Conservation (phyloP, 331 rosid genomes). For the Saraca asoca region DNA sequence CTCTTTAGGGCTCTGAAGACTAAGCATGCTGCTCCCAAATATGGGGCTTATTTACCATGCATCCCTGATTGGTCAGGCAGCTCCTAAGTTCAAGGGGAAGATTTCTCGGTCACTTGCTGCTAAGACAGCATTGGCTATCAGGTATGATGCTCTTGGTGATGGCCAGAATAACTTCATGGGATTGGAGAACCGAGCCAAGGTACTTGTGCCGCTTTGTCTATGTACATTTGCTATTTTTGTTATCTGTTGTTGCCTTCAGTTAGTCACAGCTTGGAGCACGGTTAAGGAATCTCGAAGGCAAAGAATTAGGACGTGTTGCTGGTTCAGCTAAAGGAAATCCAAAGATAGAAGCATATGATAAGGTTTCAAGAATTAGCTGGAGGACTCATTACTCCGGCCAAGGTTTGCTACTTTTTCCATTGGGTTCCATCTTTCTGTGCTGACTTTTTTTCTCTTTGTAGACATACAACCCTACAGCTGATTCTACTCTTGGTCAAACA, state of each 20-base stretch:
- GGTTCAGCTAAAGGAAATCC: conserved; percentile 68
- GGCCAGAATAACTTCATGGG: conserved; percentile 82
- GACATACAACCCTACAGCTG: conserved; percentile 64
- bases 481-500: conserved; percentile 46
- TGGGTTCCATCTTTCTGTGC: not conserved
- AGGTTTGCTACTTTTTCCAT: conserved; percentile 38
- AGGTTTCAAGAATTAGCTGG: conserved; percentile 81
- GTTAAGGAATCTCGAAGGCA: conserved; percentile 82
- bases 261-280: conserved; percentile 79
- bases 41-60: conserved; percentile 98
- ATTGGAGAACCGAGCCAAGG: conserved; percentile 82
- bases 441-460: conserved; percentile 26
- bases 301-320: conserved; percentile 56
- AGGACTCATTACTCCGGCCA: conserved; percentile 73
- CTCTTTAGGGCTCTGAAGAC: conserved; percentile 93
- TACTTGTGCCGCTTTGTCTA: conserved; percentile 18
- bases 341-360: conserved; percentile 76
- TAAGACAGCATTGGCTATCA: conserved; percentile 75
- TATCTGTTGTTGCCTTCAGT: not conserved
- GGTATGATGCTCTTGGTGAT: conserved; percentile 90
- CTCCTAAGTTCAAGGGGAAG: conserved; percentile 85
- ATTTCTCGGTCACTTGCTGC: conserved; percentile 94
- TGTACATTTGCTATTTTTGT: not conserved
- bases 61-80: conserved; percentile 89
- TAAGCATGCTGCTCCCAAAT: conserved; percentile 93